Base-by-base conservation (phyloP, 2,329 filamentous ascomycete species). In the Coniella vitis region DNA sequence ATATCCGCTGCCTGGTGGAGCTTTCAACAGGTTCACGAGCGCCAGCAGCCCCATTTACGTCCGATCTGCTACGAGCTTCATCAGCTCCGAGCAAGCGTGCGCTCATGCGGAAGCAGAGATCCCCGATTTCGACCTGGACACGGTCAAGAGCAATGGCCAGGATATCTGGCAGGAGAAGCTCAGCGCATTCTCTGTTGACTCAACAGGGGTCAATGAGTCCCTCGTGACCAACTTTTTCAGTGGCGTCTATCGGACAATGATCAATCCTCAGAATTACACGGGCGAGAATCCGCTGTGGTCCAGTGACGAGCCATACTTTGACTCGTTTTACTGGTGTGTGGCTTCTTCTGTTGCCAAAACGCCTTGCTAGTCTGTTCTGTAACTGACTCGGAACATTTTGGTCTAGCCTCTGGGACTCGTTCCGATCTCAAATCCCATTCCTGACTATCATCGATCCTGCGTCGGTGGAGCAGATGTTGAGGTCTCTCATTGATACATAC, bases 211-310 rank as follows among this genome's bases (percentile, higher is more conserved):
- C 1, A 72, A 76, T 49, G 60, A 69, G 8, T 73, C 76, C 0
- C 60, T 83, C 1, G 68, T 83, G 50, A 79, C 64, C n/a, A 76
- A 78, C 16, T 86, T 88, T 56, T 87, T 84, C 72, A 85, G 80
- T 38, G 84, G 83, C 3, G 72, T 82, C n/a, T 88, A 88, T 59
- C 71, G 84, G n/a, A 75, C 79, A 3, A 79, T 87, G 75, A 79
- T 87, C 52, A 83, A 78, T 45, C 84, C 84, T 2, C 83, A 87
- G 57, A 84, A 87, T 57, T 87, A 86, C 56, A 87, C 84, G 0
- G 81, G 81, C 0, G 84, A 88, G 60, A 88, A 87, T 48, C 81
- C 82, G 2, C 60, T 81, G 0, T 88, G 84, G 82, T 56, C 75
- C 2, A 82, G 76, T 37, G 69, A 69, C 2, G 83, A 86, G 60